Percentiles rank a stretch among this genome's conserved stretches.
These are phyloP conservation scores for Cyberlindnera euphorbiiphila DNA, from an alignment of 805 yeast species.

Conservation along the genomic window DNA sequence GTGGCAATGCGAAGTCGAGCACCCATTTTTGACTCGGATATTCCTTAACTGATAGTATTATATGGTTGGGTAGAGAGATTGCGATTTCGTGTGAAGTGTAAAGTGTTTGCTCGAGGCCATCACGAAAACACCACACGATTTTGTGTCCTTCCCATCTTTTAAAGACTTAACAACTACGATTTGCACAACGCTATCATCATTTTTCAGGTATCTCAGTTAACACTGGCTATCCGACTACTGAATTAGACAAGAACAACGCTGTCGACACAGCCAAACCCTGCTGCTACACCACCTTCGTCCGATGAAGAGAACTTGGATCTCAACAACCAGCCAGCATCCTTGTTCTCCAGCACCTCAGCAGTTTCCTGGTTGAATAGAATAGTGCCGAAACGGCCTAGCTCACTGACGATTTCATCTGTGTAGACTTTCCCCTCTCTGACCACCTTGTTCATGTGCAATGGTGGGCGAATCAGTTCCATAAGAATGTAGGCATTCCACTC, in stretches of 20 bases:
- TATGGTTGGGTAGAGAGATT: neutral
- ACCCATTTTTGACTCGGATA: neutral
- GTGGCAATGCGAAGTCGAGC: slow-evolving; percentile 51
- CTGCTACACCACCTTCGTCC: slow-evolving; percentile 98
- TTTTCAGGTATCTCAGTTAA: no score
- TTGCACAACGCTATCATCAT: no score
- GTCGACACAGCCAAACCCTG: slow-evolving; percentile 97
- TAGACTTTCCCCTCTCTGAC: slow-evolving; percentile 60
- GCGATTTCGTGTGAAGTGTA: no score
- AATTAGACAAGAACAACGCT: slow-evolving; percentile 51
- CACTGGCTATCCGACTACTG: no score
- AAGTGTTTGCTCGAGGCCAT: no score
- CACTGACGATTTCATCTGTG: slow-evolving; percentile 79
- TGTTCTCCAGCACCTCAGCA: slow-evolving; percentile 57
- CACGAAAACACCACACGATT: no score
- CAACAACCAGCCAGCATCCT: slow-evolving; percentile 77
- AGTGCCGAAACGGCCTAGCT: slow-evolving; percentile 88
- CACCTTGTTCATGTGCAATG: slow-evolving; percentile 62
- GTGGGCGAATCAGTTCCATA: slow-evolving; percentile 90
- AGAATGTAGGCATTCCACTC: slow-evolving; percentile 90
- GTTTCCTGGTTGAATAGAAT: slow-evolving; percentile 64
- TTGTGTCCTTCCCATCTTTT: no score
- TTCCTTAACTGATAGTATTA: neutral
- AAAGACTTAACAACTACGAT: no score
- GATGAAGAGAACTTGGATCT: slow-evolving; percentile 85